Evolutionary conservation across 2,329 filamentous ascomycete species (phyloP).

Genomic region (Xylariomycetidae sp.): DNA sequence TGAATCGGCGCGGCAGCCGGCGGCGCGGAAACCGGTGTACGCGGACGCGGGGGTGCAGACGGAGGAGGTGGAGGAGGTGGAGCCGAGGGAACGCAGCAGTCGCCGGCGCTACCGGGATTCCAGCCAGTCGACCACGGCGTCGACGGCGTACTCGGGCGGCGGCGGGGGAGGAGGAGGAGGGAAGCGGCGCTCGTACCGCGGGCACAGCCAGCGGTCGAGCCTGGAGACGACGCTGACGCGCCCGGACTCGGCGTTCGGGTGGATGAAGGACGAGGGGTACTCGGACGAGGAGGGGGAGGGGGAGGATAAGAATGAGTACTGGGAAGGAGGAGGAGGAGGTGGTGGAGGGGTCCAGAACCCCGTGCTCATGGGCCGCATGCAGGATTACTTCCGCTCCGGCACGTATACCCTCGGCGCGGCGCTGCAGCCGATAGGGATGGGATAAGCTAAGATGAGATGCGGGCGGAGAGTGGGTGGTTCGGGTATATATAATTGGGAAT

Average conservation of each 20-base stretch:
- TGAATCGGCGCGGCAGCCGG: background rate
- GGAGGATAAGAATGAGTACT: background rate
- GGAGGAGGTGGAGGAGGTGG: constrained; percentile 11
- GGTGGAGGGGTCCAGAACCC: constrained; percentile 19
- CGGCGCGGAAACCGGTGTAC: constrained; percentile 11
- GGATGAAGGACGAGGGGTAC: too few species aligned
- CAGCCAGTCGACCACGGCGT: constrained; percentile 9
- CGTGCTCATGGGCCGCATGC: constrained; percentile 26
- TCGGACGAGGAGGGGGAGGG: background rate
- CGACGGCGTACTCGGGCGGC: constrained; percentile 7
- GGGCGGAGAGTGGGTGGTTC: too few species aligned
- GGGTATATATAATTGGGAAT: too few species aligned
- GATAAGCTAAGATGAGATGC: too few species aligned
- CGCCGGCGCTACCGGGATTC: constrained; percentile 12
- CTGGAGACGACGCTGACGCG: constrained; percentile 17
- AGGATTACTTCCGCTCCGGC: constrained; percentile 24
- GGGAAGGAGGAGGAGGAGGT: too few species aligned
- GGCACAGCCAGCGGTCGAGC: constrained; percentile 20
- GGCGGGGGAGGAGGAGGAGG: too few species aligned
- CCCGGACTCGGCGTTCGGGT: constrained; percentile 13
- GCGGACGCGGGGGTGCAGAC: constrained; percentile 24
- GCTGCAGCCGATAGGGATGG: constrained; percentile 14
- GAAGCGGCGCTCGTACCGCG: constrained; percentile 1
- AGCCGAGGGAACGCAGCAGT: constrained; percentile 2
- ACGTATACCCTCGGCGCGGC: constrained; percentile 22